Evolutionary conservation across 805 yeast species (phyloP).

Genomic region (Pichia eremophila): DNA sequence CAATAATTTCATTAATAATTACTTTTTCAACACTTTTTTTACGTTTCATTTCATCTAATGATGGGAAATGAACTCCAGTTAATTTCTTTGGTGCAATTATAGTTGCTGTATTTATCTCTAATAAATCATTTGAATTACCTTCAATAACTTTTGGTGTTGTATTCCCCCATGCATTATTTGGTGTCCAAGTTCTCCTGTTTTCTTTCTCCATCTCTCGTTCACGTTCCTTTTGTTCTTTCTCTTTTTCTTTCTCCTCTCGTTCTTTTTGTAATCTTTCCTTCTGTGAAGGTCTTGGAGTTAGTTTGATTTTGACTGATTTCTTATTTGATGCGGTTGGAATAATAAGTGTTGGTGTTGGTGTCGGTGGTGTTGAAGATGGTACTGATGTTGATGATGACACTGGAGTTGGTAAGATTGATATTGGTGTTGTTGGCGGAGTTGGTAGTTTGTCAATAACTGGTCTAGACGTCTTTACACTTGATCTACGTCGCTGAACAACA

Average conservation of each 20-base stretch:
- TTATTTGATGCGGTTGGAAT: background rate
- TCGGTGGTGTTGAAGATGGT: too few relatives aligned
- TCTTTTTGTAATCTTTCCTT: slow-evolving; percentile 14
- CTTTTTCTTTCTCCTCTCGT: slow-evolving; percentile 8
- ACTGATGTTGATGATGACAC: slow-evolving; percentile 13
- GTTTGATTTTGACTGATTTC: slow-evolving; percentile 1
- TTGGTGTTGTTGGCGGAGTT: background rate
- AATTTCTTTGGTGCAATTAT: slow-evolving; percentile 35
- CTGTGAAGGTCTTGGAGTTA: slow-evolving; percentile 11
- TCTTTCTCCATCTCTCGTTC: background rate
- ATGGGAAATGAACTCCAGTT: slow-evolving; percentile 14
- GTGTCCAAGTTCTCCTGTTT: background rate
- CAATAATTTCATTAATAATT: background rate
- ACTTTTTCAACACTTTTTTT: slow-evolving; percentile 1
- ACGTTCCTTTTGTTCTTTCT: slow-evolving; percentile 10
- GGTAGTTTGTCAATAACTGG: background rate
- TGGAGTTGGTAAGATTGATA: too few relatives aligned
- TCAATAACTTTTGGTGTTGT: slow-evolving; percentile 9
- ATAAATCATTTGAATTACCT: background rate
- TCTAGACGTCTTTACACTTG: background rate
- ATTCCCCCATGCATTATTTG: slow-evolving; percentile 7
- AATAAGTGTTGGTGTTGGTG: background rate
- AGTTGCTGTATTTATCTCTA: slow-evolving; percentile 9
- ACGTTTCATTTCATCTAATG: slow-evolving; percentile 6
- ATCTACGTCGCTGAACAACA: slow-evolving; percentile 24